Percentiles rank a stretch among this genome's conserved stretches.
These are phyloP conservation scores for Podospora comata DNA, from an alignment of 495 filamentous ascomycete species.

Conservation along the genomic window DNA sequence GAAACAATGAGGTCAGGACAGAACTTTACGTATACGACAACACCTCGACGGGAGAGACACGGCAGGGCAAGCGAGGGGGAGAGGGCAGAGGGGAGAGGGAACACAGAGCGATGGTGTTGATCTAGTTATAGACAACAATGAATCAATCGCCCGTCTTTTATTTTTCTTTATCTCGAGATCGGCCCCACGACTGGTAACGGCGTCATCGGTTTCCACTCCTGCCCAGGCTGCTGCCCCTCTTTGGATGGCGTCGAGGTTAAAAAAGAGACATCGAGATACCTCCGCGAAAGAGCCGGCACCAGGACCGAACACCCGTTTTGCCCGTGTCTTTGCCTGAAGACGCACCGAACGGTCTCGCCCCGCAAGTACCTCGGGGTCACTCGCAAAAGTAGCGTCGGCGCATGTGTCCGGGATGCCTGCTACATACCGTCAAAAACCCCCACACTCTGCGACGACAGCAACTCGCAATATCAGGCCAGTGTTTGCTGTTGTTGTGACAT, in stretches of 20 bases:
- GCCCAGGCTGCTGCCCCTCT: background rate
- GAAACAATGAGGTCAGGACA: background rate
- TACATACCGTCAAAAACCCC: background rate
- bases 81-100: too few species aligned
- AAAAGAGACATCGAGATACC: constrained; percentile 19
- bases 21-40: too few species aligned
- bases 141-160: constrained; percentile 1
- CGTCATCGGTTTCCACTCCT: constrained; percentile 18
- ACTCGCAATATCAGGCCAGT: background rate
- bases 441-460: background rate
- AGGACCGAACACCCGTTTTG: constrained; percentile 25
- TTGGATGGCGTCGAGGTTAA: constrained; percentile 12
- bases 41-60: too few species aligned
- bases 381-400: constrained; percentile 7
- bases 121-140: background rate
- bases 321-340: constrained; percentile 7
- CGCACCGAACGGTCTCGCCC: background rate
- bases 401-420: constrained; percentile 10
- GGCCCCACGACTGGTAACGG: constrained; percentile 6
- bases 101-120: background rate
- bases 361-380: constrained; percentile 19
- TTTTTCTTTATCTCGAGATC: constrained; percentile 2
- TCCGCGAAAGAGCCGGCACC: constrained; percentile 11
- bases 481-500: background rate
- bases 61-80: too few species aligned